Conservation (phyloP, 2,329 filamentous ascomycete species). For the Penicillium sp. region DNA sequence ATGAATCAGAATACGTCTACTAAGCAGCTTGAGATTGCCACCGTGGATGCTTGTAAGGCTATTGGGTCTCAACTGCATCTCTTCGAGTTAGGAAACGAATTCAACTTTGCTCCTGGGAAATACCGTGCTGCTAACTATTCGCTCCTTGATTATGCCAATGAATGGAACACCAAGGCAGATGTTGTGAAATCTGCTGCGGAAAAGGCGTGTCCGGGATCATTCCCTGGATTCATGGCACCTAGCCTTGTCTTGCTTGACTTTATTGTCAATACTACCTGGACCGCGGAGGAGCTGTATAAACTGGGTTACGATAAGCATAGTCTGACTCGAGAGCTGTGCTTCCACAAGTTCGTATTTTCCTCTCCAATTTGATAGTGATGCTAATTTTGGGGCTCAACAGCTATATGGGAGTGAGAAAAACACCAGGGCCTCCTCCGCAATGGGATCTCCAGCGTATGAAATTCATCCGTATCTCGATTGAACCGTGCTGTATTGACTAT, state of each 20-base stretch:
- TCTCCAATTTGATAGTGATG: not conserved
- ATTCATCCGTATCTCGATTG: not conserved
- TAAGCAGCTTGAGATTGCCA: conserved; percentile 5
- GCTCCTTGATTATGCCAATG: conserved; percentile 11
- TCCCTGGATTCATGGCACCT: conserved; percentile 12
- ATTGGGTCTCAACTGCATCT: conserved; percentile 11
- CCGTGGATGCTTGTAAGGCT: conserved; percentile 6
- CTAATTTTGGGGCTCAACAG: not conserved
- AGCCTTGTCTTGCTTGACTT: conserved; percentile 12
- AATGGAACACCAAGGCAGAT: conserved; percentile 16
- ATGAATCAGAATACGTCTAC: conserved; percentile 11
- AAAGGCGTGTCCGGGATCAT: conserved; percentile 11
- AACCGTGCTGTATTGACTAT: not conserved
- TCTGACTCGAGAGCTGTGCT: conserved; percentile 10
- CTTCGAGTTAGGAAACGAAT: conserved; percentile 19
- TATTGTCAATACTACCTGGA: conserved; percentile 1
- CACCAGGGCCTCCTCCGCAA: not conserved
- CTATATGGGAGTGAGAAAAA: conserved; percentile 9
- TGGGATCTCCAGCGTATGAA: conserved; percentile 7
- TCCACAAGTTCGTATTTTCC: conserved; percentile 9
- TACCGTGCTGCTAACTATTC: conserved; percentile 15
- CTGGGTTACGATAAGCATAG: conserved; percentile 9
- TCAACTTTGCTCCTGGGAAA: conserved; percentile 4
- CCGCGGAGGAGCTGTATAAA: not conserved
- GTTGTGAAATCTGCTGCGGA: conserved; percentile 7